Evolutionary conservation across 2,329 filamentous ascomycete genomes (phyloP), one percentile per base, ranked within the genome.

Genomic region (Metarhizium rileyi): DNA sequence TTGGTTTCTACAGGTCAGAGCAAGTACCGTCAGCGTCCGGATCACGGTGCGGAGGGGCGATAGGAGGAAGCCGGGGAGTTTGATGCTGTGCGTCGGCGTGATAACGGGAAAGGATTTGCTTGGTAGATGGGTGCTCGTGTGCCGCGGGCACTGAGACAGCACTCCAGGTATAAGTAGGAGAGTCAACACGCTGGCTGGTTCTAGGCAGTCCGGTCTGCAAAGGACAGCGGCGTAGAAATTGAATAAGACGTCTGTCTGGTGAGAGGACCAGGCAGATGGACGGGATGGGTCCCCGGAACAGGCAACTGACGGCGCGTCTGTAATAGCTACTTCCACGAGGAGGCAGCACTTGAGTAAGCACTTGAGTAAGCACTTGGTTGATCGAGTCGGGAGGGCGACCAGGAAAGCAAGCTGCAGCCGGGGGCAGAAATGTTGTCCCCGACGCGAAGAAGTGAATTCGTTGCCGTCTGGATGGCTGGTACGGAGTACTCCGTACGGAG

Each of bases 191-290:
- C n/a, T n/a, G n/a, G n/a, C n/a, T n/a, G n/a, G n/a, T n/a, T n/a
- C n/a, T n/a, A n/a, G n/a, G n/a, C n/a, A n/a, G n/a, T n/a, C n/a
- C n/a, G n/a, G n/a, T n/a, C n/a, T n/a, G n/a, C n/a, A 47, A 23
- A 36, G 63, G 65, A 63, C 63, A 65, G 63, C 61, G 65, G 61
- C 49, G 56, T 53, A 57, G 55, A 61, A 61, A 59, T 61, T 59
- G 56, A 56, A 53, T 53, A 55, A 54, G 53, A 53, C 53, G 52
- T 22, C 25, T 5, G 46, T 43, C n/a, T 25, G 28, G 35, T 33
- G 9, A 33, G 10, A 33, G 30, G 30, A 33, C 30, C 30, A 10
- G 10, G 10, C 30, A 16, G 30, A 14, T 14, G 38, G 38, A 35
- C 41, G 38, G 38, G 38, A 33, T 38, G 12, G 12, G 52, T 43